Conservation (phyloP, 352 stramenopile genomes). For the Globisporangium radiosum region DNA sequence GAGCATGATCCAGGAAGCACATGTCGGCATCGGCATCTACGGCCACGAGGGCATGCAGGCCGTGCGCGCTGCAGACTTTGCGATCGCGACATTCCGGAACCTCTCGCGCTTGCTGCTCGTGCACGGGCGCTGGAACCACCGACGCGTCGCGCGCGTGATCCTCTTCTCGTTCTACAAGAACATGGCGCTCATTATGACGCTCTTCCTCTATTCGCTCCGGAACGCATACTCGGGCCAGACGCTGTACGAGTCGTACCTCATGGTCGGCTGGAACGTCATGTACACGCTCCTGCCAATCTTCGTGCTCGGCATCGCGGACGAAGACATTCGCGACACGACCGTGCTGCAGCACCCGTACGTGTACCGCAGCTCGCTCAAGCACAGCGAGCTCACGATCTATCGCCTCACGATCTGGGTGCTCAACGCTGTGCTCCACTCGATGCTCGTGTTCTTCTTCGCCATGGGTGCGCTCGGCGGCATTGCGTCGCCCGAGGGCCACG, state of each 20-base stretch:
- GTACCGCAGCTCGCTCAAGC: constrained; percentile 62
- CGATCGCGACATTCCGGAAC: constrained; percentile 76
- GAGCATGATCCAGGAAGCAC: constrained; percentile 99
- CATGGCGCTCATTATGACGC: constrained; percentile 91
- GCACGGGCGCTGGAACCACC: constrained; percentile 84
- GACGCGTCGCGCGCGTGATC: constrained; percentile 71
- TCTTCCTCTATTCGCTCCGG: constrained; percentile 83
- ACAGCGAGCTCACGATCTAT: constrained; percentile 55
- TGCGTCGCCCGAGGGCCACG: constrained; percentile 31
- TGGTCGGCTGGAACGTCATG: constrained; percentile 95
- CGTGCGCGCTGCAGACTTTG: constrained; percentile 79
- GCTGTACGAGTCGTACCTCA: constrained; percentile 83
- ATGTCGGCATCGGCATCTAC: constrained; percentile 98
- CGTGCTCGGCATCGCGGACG: constrained; percentile 75
- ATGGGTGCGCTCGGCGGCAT: constrained; percentile 33
- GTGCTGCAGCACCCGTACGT: constrained; percentile 77
- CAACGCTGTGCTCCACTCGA: constrained; percentile 67
- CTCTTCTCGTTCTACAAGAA: constrained; percentile 90
- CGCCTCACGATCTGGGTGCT: constrained; percentile 58
- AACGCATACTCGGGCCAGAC: constrained; percentile 92
- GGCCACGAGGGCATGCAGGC: constrained; percentile 95
- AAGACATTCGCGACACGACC: constrained; percentile 71
- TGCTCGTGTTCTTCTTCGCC: constrained; percentile 68
- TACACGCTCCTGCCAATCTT: constrained; percentile 93
- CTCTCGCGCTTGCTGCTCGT: constrained; percentile 73